Base-by-base conservation (phyloP, 1,284 basidiomycete genomes). In the Trametes pubescens region DNA sequence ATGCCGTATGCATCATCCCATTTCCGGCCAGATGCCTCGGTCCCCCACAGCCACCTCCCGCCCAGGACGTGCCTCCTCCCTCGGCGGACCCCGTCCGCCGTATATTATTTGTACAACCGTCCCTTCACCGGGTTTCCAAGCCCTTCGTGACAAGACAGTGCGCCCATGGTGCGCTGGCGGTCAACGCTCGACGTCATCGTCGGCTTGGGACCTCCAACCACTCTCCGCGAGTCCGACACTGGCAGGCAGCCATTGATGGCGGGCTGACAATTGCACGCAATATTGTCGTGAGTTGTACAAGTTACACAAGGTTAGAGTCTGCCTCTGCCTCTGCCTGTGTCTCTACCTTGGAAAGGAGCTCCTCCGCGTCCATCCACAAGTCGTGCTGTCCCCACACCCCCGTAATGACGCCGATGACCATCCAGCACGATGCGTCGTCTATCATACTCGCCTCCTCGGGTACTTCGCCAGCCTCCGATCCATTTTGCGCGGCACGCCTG, bases 381-480 rank as follows among this genome's bases (percentile, higher is more conserved):
- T 98, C 96, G 60, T 80, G 82, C 78, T 98, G 96, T 22, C 86
- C 91, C 96, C 95, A 98, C 1, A 92, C 80, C 11, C 85, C 87
- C 24, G 86, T 84, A 34, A 98, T 80, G 3, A 87, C 86, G 24
- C 89, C 80, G 1, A 96, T 81, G 32, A 94, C 81, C 72, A 97
- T 84, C 96, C 96, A 98, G 69, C 93, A 94, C n/a, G 89, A 86
- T 44, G 79, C 75, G 65, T 86, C 84, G 58, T 80, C 79, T 76
- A 89, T 81, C 46, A 57, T 61, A 54, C 40, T 61, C 62, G 49
- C 35, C 62, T 54, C 47, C 13, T 67, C 65, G 21, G 57, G 48
- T 37, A 48, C 51, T 37, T 60, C 69, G 24, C 57, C 40, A 5
- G 37, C 40, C 11, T 59, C 37, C 16, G 55, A 21, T 16, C 43